Base-by-base conservation (phyloP, 306 rosid species). In the Notholithocarpus densiflorus region DNA sequence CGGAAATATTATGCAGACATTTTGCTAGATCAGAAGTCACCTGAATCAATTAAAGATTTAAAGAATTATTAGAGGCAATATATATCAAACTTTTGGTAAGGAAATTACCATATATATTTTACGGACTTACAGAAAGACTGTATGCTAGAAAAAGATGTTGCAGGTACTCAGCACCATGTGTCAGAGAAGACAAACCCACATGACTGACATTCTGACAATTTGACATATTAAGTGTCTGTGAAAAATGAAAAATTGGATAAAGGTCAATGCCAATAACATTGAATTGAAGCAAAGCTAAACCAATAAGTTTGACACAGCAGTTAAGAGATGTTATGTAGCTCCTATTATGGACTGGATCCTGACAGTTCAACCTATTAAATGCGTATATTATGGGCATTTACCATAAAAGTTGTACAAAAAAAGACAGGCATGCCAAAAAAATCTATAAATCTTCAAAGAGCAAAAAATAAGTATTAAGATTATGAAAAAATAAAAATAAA, bases 191-290 rank as follows among this genome's bases (percentile, higher is more conserved):
- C 75, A 92, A 83, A 76, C 94, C 97, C 74, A 86, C 71, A 52
- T 88, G 91, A 76, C 85, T 73, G 48, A 90, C 71, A 76, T 82
- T 87, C 84, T 53, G 86, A 89, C 94, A 92, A 62, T 86, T 79
- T 51, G 92, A 81, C 87, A 90, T 60, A 86, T 90, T 84, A 71
- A 92, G 86, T 81, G 32, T 83, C 97, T 92, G 89, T 7, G 18
- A 65, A 73, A 72, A 70, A 52, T 31, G 70, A 60, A 78, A 79
- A 76, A 27, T 54, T 37, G 9, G 14, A 12, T 57, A 19, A 48
- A 29, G 8, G 10, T 40, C 45, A 34, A 17, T 1, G 19, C 19
- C 2, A 61, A 23, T 23, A 56, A 64, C 14, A 61, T 20, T 26
- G 26, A 65, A 77, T 20, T 14, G 60, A 75, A 31, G 27, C 15